A percentile compares a stretch with the other conserved stretches of the same genome.
These are phyloP conservation scores for Neurospora sp. DNA, from an alignment of 495 filamentous ascomycete species.

Conservation along the genomic window DNA sequence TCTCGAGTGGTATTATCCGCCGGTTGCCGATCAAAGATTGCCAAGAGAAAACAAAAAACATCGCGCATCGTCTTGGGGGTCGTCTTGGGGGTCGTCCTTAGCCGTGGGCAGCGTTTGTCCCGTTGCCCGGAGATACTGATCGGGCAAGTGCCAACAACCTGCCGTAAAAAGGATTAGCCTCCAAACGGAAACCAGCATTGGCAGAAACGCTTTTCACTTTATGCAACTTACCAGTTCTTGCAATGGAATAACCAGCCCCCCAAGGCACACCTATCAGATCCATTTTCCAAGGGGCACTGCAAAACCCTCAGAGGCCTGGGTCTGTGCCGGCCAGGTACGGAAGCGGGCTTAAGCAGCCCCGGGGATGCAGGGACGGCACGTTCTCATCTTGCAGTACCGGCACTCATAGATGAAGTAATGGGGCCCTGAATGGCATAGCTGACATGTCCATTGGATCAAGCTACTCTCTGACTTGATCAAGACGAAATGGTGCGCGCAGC, in stretches of 20 bases:
- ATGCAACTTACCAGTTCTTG: conserved; percentile 14
- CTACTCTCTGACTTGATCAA: conserved; percentile 71
- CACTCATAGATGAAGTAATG: conserved; percentile 81
- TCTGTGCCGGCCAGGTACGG: conserved; percentile 1
- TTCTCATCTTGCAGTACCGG: conserved; percentile 66
- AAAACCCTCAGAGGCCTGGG: background rate
- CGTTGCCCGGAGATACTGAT: background rate
- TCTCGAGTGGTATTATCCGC: background rate
- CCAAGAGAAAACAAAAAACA: background rate
- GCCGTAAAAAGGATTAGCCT: background rate
- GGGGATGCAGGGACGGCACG: conserved; percentile 55
- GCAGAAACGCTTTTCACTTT: background rate
- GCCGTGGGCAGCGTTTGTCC: background rate
- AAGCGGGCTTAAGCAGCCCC: conserved; percentile 29
- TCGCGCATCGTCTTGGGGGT: background rate
- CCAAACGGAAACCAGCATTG: background rate
- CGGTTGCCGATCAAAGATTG: background rate
- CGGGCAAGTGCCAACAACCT: background rate
- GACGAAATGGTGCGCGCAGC: conserved; percentile 61
- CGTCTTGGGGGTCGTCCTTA: background rate
- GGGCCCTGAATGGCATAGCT: conserved; percentile 65
- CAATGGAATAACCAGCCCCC: background rate
- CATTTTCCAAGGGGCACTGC: background rate
- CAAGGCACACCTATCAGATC: background rate
- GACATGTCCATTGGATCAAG: conserved; percentile 67